Evolutionary conservation across 345 rosid genomes (phyloP), one percentile per base, ranked within the genome.

Genomic region (Lumnitzera racemosa): DNA sequence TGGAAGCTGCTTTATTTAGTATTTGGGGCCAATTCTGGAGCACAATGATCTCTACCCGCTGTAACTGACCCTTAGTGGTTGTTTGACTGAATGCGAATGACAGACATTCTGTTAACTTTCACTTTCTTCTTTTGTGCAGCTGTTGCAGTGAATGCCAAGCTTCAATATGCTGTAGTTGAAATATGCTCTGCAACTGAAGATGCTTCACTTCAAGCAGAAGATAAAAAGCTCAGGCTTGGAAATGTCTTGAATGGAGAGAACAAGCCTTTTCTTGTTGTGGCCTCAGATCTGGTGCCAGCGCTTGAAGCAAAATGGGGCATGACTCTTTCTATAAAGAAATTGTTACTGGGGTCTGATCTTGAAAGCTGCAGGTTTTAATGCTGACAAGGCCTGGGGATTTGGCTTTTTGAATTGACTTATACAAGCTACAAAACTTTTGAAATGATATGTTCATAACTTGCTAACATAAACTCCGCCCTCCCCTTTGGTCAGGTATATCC

Each of bases 91-190:
- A 36, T 36, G 11, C 7, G 10, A 6, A 36, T 36, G 43, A 36
- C 7, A 36, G 57, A 15, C 54, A 49, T 48, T 48, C 15, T 15
- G 14, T 27, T 58, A 3, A 58, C 4, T 29, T 53, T 16, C 53
- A 25, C 4, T 16, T 11, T 51, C 29, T 48, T 47, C 8, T 15
- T 50, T 15, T 55, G 15, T 66, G 67, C 91, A 92, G 98, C 96
- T 78, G 96, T 92, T 59, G 98, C 96, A 12, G 95, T 89, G 69
- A 89, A 92, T 76, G 83, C 84, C 61, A 87, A 85, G 66, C 91
- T 92, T 68, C 88, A 85, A 59, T 92, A 92, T 75, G 90, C 96
- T 61, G 83, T 92, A 56, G 86, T 85, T 53, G 90, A 83, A 78
- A 75, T 84, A 62, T 78, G 76, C 56, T 65, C 86, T 48, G 50